Base-by-base conservation (phyloP, 768 basidiomycete species). In the Psilocybe sp. region DNA sequence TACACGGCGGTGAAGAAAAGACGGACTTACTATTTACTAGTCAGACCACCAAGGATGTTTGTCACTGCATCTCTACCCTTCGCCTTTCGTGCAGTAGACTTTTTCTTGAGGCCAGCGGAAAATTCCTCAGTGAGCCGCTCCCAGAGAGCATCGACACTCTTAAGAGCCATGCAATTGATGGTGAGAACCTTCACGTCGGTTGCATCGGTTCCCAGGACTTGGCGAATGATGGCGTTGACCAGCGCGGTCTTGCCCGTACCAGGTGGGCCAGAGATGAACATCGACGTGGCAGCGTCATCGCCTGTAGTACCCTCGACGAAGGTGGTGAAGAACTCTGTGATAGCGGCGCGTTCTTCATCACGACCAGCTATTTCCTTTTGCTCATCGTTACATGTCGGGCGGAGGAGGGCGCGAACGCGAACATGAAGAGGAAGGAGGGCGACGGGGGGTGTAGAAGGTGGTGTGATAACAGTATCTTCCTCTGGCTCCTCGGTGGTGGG, bases 171-270 rank as follows among this genome's bases (percentile, higher is more conserved):
- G 65, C 92, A 94, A 60, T 93, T 94, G 56, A 92, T 68, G 46
- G 76, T 71, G 38, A 85, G 64, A 11, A 84, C 69, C 54, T 72
- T 76, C 39, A 80, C 63, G n/a, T 74, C 63, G 5, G 59, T 48
- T 32, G 58, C 47, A 38, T 57, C 56, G 28, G 73, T 70, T 7
- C 70, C 57, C 19, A 72, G 65, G 20, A 78, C 54, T 7, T 69
- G 66, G 15, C 65, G 66, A 16, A 94, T 64, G 23, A 91, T 69
- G 4, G 83, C 72, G 58, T 86, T 85, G 20, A 93, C 80, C 3
- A 96, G 72, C 0, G 91, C 92, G 1, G 91, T 95, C 71, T 96
- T 95, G 15, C 92, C 92, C 2, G 92, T 92, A 1, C 95, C 96
- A 3, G 94, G 93, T 1, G 92, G 82, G 8, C 96, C 96, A 8